Evolutionary conservation across 176 grass and related monocot species (phyloP).

Genomic region (Lolium perenne): DNA sequence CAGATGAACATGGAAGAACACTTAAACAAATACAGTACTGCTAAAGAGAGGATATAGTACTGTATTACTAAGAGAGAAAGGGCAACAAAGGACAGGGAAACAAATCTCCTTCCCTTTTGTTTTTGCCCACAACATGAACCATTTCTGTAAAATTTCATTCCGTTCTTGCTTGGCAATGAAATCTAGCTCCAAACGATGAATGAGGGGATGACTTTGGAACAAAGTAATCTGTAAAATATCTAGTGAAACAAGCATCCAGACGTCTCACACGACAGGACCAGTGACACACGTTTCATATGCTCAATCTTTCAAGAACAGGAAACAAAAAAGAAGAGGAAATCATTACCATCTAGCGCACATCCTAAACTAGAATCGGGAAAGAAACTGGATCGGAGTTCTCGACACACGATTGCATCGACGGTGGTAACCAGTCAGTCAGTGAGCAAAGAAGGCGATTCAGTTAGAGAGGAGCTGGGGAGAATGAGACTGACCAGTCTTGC

Average conservation of each 20-base stretch:
- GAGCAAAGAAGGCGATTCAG: neutral
- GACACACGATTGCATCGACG: neutral
- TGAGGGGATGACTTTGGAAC: too few relatives aligned
- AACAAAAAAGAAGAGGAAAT: neutral
- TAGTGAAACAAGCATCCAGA: neutral
- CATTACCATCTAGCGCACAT: neutral
- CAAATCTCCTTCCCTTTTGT: neutral
- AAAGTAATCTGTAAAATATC: neutral
- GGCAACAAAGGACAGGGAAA: neutral
- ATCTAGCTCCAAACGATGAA: too few relatives aligned
- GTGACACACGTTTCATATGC: neutral
- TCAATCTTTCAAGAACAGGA: neutral
- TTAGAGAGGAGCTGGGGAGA: too few relatives aligned
- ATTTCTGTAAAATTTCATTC: neutral
- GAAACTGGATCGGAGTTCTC: neutral
- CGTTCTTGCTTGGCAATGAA: neutral
- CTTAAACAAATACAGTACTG: neutral
- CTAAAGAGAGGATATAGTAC: neutral
- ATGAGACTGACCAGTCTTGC: constrained; percentile 52
- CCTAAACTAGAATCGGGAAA: neutral
- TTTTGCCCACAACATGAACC: neutral
- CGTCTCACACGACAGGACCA: neutral
- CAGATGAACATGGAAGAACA: neutral
- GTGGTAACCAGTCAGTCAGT: neutral
- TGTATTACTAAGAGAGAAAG: neutral